phyloP scores from a whole-genome alignment of 140 eudicot species.

The Oenanthe javanica region DNA sequence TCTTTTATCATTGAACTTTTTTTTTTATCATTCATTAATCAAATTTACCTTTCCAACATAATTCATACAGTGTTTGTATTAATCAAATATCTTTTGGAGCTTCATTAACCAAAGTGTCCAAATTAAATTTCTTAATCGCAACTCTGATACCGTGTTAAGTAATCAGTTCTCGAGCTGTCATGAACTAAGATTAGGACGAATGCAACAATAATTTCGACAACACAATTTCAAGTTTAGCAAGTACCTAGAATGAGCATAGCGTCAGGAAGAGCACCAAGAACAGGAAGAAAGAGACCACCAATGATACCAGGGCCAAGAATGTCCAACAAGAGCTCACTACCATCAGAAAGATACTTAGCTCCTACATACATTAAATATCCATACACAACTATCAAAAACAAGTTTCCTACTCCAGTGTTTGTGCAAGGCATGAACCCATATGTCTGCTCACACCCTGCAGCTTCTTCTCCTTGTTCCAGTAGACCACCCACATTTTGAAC shows the following conservation, averaged over 20 bases:
- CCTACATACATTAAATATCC: slow-evolving; percentile 76
- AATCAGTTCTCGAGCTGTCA: no score
- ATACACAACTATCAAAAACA: slow-evolving; percentile 52
- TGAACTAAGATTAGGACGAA: no score
- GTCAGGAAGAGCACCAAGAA: slow-evolving; percentile 93
- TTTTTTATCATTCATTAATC: background rate
- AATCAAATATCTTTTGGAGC: no score
- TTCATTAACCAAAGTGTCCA: no score
- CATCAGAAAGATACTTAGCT: slow-evolving; percentile 65
- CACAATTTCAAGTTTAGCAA: background rate
- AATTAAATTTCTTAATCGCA: no score
- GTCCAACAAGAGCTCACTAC: slow-evolving; percentile 77
- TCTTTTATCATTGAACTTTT: no score
- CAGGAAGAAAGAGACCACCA: slow-evolving; percentile 84
- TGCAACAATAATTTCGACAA: background rate
- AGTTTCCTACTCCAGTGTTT: slow-evolving; percentile 41
- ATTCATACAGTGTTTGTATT: background rate
- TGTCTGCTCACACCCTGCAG: slow-evolving; percentile 46
- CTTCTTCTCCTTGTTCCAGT: slow-evolving; percentile 12
- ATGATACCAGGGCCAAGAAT: slow-evolving; percentile 83
- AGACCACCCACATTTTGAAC: background rate
- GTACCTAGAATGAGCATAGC: slow-evolving; percentile 94
- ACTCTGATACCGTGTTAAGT: no score
- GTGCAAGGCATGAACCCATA: slow-evolving; percentile 94
- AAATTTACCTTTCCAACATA: background rate